Evolutionary conservation across 2,329 filamentous ascomycete species (phyloP), one percentile per base, ranked within the genome.

Genomic region (Trichoderma citrinoviride): DNA sequence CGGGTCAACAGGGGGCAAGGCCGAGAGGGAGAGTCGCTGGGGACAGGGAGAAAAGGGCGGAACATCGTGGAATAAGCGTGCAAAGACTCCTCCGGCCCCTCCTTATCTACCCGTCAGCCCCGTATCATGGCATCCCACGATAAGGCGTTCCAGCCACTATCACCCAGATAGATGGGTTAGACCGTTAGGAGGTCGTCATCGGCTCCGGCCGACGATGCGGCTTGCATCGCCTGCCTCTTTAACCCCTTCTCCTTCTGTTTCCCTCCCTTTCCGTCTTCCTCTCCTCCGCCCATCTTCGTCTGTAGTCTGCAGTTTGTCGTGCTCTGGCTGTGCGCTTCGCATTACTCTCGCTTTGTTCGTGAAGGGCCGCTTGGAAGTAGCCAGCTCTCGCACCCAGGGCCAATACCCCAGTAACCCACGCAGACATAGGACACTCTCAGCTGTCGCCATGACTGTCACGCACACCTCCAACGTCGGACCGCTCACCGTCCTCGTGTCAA

Each of bases 401-500:
- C n/a, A 46, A 46, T 40, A 46, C 7, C 10, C 5, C 29, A n/a
- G 33, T 46, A 60, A 58, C 44, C n/a, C 64, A 8, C 44, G 41
- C 17, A 58, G 44, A 43, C 29, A 50, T 37, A 19, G 25, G 27
- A 40, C 29, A 10, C 14, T 23, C 41, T 40, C 44, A 62, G 58
- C 37, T 50, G 14, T 62, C 69, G 69, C 67, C 63, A 79, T 80
- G 76, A 73, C 75, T 44, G 73, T 71, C 52, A 52, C 66, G 65
- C 70, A 68, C 41, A 65, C 63, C 43, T 64, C 70, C n/a, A 68
- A 72, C 66, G 67, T 72, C 21, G 78, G 74, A 50, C 74, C 79
- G 47, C 73, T 93, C 71, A 88, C 87, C 49, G 91, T 97, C 65
- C 83, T 98, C 65, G 90, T 90, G 65, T 98, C 95, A 1, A 90